Percentiles rank a stretch among this genome's conserved stretches.
Conservation (phyloP, 495 filamentous ascomycete genomes). For the Penicillium arizonense region DNA sequence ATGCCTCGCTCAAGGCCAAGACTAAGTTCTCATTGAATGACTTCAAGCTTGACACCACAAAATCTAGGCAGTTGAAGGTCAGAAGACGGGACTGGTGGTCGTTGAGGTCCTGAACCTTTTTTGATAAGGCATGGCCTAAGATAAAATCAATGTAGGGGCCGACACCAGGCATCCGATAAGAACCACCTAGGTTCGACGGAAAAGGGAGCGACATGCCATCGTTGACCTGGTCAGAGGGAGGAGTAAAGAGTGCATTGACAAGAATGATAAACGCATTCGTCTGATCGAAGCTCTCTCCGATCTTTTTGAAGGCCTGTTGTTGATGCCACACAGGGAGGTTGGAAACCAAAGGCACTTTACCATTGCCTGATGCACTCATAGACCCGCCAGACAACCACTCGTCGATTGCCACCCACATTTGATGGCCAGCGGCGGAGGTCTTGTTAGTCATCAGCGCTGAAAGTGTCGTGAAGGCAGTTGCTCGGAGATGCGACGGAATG, state of each 20-base stretch:
- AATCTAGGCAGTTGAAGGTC: constrained; percentile 73
- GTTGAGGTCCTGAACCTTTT: constrained; percentile 56
- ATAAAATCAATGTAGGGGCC: constrained; percentile 91
- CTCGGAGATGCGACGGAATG: constrained; percentile 71
- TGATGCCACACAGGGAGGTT: constrained; percentile 47
- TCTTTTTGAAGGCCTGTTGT: constrained; percentile 54
- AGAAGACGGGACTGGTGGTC: constrained; percentile 64
- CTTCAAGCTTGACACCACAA: constrained; percentile 68
- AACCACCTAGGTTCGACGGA: constrained; percentile 79
- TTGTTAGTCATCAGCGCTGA: constrained; percentile 67
- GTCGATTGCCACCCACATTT: constrained; percentile 71
- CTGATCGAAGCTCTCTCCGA: constrained; percentile 72
- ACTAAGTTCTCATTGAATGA: constrained; percentile 94
- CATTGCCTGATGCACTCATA: constrained; percentile 33
- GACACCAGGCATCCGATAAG: constrained; percentile 79
- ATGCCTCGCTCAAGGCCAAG: constrained; percentile 72
- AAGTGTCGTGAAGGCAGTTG: constrained; percentile 70
- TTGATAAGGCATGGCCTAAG: constrained; percentile 67
- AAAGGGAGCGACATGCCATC: constrained; percentile 72
- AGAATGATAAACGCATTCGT: constrained; percentile 77
- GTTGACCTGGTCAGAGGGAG: constrained; percentile 47
- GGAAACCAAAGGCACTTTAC: constrained; percentile 37
- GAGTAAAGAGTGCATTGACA: constrained; percentile 63
- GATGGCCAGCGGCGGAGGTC: constrained; percentile 53
- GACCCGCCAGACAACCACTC: constrained; percentile 63